A percentile compares a stretch with the other conserved stretches of the same genome.
These are phyloP conservation scores for Barbarea vulgaris DNA, from an alignment of 345 rosid species.

Conservation along the genomic window DNA sequence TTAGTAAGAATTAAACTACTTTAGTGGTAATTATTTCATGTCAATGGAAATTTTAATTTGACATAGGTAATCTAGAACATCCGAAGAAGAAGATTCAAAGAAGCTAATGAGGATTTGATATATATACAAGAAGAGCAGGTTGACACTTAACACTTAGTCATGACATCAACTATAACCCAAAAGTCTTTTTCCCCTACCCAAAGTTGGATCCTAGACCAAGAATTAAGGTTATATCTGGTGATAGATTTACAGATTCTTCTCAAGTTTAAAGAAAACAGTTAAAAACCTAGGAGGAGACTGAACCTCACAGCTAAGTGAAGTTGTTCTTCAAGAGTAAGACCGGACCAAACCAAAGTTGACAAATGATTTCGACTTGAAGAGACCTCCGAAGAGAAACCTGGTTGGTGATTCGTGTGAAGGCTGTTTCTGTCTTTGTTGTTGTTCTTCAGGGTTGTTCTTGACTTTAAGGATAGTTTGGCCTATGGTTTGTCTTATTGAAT, in stretches of 20 bases:
- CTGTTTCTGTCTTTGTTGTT: constrained; percentile 51
- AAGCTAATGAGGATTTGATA: constrained; percentile 21
- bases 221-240: constrained; percentile 31
- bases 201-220: constrained; percentile 39
- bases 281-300: constrained; percentile 18
- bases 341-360: constrained; percentile 89
- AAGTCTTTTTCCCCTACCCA: no score
- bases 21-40: neutral
- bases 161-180: constrained; percentile 23
- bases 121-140: constrained; percentile 22
- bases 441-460: constrained; percentile 59
- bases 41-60: neutral
- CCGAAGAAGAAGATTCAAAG: constrained; percentile 1
- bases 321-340: constrained; percentile 64
- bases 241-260: constrained; percentile 36
- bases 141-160: constrained; percentile 37
- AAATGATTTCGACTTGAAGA: constrained; percentile 86
- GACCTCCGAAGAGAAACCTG: constrained; percentile 81
- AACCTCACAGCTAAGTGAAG: constrained; percentile 21
- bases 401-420: constrained; percentile 67
- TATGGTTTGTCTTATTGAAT: constrained; percentile 67
- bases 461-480: constrained; percentile 90
- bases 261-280: constrained; percentile 13
- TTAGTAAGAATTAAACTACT: neutral
- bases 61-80: neutral